These are phyloP conservation scores for Aspergillus oerlinghausenensis DNA, from an alignment of 2,329 filamentous ascomycete genomes.

Conservation along the genomic window DNA sequence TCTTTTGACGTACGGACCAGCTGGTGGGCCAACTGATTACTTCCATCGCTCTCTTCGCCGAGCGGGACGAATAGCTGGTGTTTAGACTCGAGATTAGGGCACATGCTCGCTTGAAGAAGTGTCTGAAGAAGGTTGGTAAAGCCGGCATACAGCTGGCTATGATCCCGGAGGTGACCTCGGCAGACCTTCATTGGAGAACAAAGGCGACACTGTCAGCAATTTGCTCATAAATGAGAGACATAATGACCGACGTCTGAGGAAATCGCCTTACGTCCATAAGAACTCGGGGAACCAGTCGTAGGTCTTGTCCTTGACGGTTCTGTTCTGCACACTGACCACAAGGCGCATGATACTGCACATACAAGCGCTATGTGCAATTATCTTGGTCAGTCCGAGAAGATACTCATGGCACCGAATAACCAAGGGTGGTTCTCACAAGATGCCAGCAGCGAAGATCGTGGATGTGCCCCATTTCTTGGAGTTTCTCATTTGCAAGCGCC, in stretches of 20 bases:
- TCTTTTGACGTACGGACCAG: not conserved
- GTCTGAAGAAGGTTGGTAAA: slow-evolving; percentile 19
- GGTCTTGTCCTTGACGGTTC: slow-evolving; percentile 15
- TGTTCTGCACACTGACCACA: slow-evolving; percentile 15
- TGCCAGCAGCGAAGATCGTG: slow-evolving; percentile 19
- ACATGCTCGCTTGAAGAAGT: slow-evolving; percentile 16
- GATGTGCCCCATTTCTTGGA: slow-evolving; percentile 17
- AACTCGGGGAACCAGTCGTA: slow-evolving; percentile 22
- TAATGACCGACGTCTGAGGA: not conserved
- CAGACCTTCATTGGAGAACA: slow-evolving; percentile 9
- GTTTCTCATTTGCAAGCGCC: slow-evolving; percentile 16
- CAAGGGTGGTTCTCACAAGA: slow-evolving; percentile 15
- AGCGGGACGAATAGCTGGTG: not conserved
- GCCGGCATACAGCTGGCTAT: slow-evolving; percentile 21
- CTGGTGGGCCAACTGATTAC: not conserved
- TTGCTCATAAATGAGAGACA: not conserved
- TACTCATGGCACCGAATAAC: not conserved
- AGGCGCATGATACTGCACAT: slow-evolving; percentile 23
- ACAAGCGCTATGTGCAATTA: slow-evolving; percentile 11
- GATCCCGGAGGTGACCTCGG: slow-evolving; percentile 23
- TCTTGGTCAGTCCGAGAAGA: not conserved
- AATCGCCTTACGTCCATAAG: slow-evolving; percentile 22
- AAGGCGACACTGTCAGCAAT: not conserved
- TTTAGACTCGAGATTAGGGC: slow-evolving; percentile 4
- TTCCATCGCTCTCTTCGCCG: not conserved